Evolutionary conservation across 805 yeast species (phyloP).

Genomic region (Kodamaea laetipori): DNA sequence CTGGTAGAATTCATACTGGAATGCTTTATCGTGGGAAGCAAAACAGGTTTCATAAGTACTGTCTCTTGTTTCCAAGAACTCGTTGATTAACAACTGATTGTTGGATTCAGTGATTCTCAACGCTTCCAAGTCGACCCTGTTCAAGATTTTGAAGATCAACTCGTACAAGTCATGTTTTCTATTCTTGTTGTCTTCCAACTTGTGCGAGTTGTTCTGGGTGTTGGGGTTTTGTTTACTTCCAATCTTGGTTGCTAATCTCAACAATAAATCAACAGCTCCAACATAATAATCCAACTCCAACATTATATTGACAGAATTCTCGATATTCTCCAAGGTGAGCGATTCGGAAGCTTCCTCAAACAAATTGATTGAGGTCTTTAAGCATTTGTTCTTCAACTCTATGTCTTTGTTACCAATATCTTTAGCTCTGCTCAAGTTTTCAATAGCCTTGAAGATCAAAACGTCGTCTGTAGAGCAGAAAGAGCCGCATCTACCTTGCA

Average conservation of each 20-base stretch:
- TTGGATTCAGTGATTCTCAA: constrained; percentile 42
- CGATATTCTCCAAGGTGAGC: constrained; percentile 74
- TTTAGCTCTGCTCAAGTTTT: constrained; percentile 84
- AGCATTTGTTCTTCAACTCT: constrained; percentile 64
- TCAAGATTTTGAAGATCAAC: constrained; percentile 72
- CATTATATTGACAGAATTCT: constrained; percentile 79
- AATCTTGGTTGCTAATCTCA: constrained; percentile 70
- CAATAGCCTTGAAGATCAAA: constrained; percentile 89
- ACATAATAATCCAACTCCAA: constrained; percentile 74
- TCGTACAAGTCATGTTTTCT: constrained; percentile 74
- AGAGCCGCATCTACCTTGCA: constrained; percentile 92
- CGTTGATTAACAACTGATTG: constrained; percentile 46
- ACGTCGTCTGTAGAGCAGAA: constrained; percentile 95
- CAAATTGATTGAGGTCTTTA: constrained; percentile 72
- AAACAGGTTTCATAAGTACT: constrained; percentile 74
- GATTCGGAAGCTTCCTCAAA: constrained; percentile 80
- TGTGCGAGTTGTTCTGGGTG: constrained; percentile 47
- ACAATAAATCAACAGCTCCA: constrained; percentile 81
- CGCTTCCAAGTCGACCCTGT: constrained; percentile 68
- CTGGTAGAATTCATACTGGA: constrained; percentile 89
- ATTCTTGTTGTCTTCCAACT: constrained; percentile 72
- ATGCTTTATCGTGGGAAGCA: constrained; percentile 73
- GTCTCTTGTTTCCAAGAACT: constrained; percentile 62
- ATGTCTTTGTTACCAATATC: constrained; percentile 69
- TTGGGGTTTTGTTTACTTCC: constrained; percentile 29